Base-by-base conservation (phyloP, 192 early-diverging fungal genomes). In the Entomortierella parvispora region DNA sequence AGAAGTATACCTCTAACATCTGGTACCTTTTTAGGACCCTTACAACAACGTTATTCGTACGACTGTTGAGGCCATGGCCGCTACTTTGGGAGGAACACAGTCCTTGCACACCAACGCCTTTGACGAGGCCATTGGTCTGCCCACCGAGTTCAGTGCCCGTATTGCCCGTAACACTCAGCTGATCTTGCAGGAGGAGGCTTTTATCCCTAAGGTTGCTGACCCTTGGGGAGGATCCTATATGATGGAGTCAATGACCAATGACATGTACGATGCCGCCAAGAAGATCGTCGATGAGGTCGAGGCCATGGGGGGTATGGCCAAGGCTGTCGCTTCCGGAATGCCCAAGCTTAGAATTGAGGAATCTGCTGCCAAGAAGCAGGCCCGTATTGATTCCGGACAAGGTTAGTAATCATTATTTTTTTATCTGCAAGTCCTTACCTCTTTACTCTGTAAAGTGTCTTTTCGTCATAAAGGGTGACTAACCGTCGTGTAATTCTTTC, bases 161-260 rank as follows among this genome's bases (percentile, higher is more conserved):
- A 94, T 96, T 81, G 94, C 94, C 11, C 85, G 94, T 72, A 96
- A 96, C 84, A 96, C 94, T 6, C 94, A 96, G 86, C 66, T 96
- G 49, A 95, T 96, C 54, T 69, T 96, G 60, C 94, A 96, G 67
- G 93, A 92, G 58, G 94, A 96, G 69, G 93, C 94, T 6, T 85
- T 86, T 43, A 95, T 96, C 32, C 93, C 94, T 15, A 91, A 90
- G 77, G 94, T 96, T 8, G 93, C 93, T 26, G 94, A 96, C 62
- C 94, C 94, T 2, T 96, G 94, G 94, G 94, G 91, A 4, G 94
- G 94, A 25, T 93, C 92, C 20, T 96, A 94, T 78, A 92, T 96
- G 91, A 96, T 96, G 94, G 94, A 96, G 85, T 89, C 89, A 4
- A 82, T 96, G 82, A 96, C 94, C 32, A 88, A 92, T 58, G 87